Conservation (phyloP, 306 rosid species). For the Nissolia schottii region DNA sequence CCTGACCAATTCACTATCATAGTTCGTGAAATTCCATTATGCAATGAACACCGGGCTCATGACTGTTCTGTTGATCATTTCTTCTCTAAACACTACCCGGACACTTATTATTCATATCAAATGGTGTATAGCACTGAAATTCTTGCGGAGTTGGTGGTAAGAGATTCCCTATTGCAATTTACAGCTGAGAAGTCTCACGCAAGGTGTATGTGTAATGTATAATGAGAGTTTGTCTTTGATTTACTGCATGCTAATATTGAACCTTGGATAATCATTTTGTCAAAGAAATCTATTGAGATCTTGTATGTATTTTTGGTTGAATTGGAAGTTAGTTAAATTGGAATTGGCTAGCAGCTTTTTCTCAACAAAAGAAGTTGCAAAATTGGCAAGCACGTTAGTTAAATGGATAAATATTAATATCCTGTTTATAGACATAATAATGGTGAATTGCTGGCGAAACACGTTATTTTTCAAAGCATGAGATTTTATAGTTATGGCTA, state of each 20-base stretch:
- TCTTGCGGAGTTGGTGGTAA: constrained; percentile 61
- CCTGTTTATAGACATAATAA: background rate
- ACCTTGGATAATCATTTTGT: background rate
- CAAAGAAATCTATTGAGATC: background rate
- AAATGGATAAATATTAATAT: background rate
- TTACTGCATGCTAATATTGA: background rate
- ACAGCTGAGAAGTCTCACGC: background rate
- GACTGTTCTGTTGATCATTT: constrained; percentile 71
- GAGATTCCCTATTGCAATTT: background rate
- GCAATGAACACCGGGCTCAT: constrained; percentile 57
- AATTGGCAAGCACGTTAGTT: background rate
- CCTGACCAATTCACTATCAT: constrained; percentile 77
- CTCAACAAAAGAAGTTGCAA: background rate
- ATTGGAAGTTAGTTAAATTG: background rate
- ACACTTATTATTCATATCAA: constrained; percentile 60
- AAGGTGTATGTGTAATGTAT: background rate
- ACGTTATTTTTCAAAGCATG: background rate
- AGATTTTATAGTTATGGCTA: background rate
- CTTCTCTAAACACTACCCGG: constrained; percentile 67
- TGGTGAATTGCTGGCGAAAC: background rate
- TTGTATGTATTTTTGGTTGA: background rate
- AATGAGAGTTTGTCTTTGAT: background rate
- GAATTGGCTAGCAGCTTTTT: background rate
- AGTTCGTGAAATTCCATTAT: constrained; percentile 77
- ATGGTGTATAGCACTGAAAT: constrained; percentile 53